Percentiles rank a stretch among this genome's conserved stretches.
phyloP scores from a whole-genome alignment of 106 monocot species.

The Vanilla planifolia region DNA sequence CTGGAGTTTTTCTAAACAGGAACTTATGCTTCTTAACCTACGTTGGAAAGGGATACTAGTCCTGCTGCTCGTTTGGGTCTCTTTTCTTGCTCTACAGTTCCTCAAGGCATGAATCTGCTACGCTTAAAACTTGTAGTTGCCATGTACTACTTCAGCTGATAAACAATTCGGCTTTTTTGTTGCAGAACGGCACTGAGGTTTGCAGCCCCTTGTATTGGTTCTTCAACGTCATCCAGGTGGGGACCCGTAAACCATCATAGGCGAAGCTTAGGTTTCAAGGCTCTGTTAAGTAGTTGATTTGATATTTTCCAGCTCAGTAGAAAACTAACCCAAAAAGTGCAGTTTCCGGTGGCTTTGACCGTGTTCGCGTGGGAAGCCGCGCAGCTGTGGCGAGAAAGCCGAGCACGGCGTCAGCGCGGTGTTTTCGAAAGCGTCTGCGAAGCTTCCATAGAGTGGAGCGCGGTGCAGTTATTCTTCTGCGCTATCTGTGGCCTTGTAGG shows the following conservation, averaged over 20 bases:
- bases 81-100: slow-evolving; percentile 76
- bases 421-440: slow-evolving; percentile 79
- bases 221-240: slow-evolving; percentile 74
- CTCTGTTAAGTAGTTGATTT: background rate
- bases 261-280: no score
- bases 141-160: background rate
- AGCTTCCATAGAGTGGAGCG: slow-evolving; percentile 83
- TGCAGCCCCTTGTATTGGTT: slow-evolving; percentile 77
- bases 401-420: slow-evolving; percentile 43
- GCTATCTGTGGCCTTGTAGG: slow-evolving; percentile 77
- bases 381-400: slow-evolving; percentile 63
- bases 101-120: slow-evolving; percentile 36
- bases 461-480: slow-evolving; percentile 61
- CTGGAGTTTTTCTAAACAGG: slow-evolving; percentile 26
- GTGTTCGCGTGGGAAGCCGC: slow-evolving; percentile 70
- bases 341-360: slow-evolving; percentile 63
- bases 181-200: slow-evolving; percentile 42
- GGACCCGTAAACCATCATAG: background rate
- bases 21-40: slow-evolving; percentile 61
- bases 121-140: background rate
- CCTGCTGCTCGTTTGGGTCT: slow-evolving; percentile 67
- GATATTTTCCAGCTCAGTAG: no score
- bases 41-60: slow-evolving; percentile 67
- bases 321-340: background rate
- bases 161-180: background rate